Conservation (phyloP, 345 rosid species). For the Melaleuca alternifolia region DNA sequence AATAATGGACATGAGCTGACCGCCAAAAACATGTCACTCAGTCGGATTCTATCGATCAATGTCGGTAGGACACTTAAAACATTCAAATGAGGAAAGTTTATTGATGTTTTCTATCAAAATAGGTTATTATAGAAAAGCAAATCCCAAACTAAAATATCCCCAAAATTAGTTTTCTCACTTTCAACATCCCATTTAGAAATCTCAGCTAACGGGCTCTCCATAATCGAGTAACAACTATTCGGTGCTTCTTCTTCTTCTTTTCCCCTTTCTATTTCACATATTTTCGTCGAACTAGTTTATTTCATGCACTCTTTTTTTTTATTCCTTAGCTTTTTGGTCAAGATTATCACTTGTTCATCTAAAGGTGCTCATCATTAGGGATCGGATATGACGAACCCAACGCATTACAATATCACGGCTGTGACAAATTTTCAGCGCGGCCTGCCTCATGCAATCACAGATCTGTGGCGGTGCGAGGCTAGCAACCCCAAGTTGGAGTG, state of each 20-base stretch:
- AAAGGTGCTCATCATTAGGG: not conserved
- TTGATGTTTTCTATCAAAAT: not conserved
- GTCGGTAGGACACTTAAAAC: not conserved
- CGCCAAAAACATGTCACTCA: no score
- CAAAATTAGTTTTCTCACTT: no score
- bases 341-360: not conserved
- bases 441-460: not conserved
- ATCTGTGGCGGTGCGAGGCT: not conserved
- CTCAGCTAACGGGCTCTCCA: fast-evolving
- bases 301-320: no score
- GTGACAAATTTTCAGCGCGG: not conserved
- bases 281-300: no score
- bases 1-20: no score
- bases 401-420: not conserved
- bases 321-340: no score
- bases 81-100: no score
- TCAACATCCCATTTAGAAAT: not conserved
- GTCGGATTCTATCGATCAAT: no score
- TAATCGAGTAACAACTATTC: fast-evolving
- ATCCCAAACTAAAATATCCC: no score
- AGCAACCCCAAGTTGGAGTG: not conserved
- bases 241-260: fast-evolving
- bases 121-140: not conserved
- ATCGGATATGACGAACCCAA: fast-evolving
- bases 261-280: no score